Evolutionary conservation across 345 rosid genomes (phyloP), one percentile per base, ranked within the genome.

Genomic region (Arabis alpina): DNA sequence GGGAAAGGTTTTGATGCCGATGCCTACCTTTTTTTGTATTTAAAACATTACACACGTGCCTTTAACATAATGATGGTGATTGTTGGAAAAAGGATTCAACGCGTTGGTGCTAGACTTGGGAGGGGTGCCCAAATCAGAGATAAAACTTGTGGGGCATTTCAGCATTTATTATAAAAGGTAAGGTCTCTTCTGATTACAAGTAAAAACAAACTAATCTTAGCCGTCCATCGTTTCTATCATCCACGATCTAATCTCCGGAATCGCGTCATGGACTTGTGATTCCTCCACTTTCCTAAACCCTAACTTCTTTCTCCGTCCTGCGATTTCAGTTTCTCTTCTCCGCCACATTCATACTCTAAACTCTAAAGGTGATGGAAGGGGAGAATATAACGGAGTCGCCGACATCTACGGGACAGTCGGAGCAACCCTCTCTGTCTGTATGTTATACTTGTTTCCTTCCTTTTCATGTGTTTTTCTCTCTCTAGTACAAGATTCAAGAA

Each of bases 351-450:
- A n/a, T 28, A 19, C 14, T 48, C 53, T 53, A 19, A 19, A 19
- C 23, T 12, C 34, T 6, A 37, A 42, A 30, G 48, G 48, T 6
- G 24, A 67, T 78, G 78, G 61, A 73, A 50, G 68, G 75, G 27
- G 78, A 64, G 9, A 68, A 67, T 36, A 6, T 9, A 10, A 5
- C 45, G 53, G 75, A 69, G 25, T 66, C 54, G 66, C 43, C 74
- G 36, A 28, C 50, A 40, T 55, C 60, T 61, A 15, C 80, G 10
- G 77, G 45, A 36, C 70, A 66, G 12, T 14, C 61, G 54, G 66
- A 64, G 37, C 69, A 64, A 65, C 28, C 55, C 64, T 71, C 76
- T 57, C 74, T 63, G 78, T 30, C 70, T 79, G 82, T 74, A 79
- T 30, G 82, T 64, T 63, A 10, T 44, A 53, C 27, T 43, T 27